Evolutionary conservation across 768 basidiomycete genomes (phyloP).

Genomic region (Amanita muscaria): DNA sequence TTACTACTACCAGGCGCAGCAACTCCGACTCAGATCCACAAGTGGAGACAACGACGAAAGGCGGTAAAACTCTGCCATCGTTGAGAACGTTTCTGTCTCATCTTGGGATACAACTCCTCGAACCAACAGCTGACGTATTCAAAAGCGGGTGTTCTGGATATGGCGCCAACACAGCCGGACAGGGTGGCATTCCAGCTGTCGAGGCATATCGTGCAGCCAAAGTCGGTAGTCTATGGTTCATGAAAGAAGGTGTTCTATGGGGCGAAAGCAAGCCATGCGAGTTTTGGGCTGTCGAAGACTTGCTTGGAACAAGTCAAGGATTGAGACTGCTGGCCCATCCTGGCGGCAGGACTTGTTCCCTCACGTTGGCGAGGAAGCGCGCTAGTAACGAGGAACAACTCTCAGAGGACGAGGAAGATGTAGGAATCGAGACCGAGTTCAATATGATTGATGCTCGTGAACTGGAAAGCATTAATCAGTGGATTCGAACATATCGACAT

Average conservation of each 20-base stretch:
- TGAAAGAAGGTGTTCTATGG: conserved; percentile 58
- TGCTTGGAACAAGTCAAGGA: conserved; percentile 42
- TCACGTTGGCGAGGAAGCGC: conserved; percentile 43
- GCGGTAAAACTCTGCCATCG: conserved; percentile 38
- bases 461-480: conserved; percentile 52
- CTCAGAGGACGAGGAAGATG: conserved; percentile 27
- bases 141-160: conserved; percentile 40
- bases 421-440: conserved; percentile 56
- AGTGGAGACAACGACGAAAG: conserved; percentile 33
- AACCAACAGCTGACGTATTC: conserved; percentile 45
- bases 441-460: conserved; percentile 66
- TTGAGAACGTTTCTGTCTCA: conserved; percentile 45
- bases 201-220: conserved; percentile 70
- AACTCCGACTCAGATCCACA: conserved; percentile 19
- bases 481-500: conserved; percentile 52
- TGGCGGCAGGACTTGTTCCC: conserved; percentile 53
- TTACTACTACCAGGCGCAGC: conserved; percentile 37
- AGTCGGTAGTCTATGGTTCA: conserved; percentile 64
- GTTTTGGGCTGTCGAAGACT: conserved; percentile 58
- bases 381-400: conserved; percentile 15
- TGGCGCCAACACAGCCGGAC: conserved; percentile 26
- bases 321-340: conserved; percentile 50
- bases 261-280: conserved; percentile 72
- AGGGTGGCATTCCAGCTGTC: conserved; percentile 47
- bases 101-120: conserved; percentile 32